phyloP scores from a whole-genome alignment of 805 yeast species.

The Saccharomycopsis javanensis region DNA sequence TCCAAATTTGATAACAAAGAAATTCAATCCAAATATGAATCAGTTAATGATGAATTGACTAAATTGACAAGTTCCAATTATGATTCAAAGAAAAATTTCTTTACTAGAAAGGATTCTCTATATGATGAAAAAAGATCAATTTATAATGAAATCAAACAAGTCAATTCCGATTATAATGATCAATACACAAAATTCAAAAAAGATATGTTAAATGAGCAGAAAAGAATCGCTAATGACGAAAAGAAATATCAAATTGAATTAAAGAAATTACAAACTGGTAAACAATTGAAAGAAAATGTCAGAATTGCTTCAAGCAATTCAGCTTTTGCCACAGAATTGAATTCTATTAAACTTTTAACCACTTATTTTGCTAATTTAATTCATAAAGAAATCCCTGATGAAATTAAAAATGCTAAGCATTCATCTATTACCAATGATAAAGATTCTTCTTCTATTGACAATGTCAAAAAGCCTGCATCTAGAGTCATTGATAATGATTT shows the following conservation, averaged over 20 bases:
- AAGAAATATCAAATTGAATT: conserved; percentile 36
- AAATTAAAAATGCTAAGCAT: conserved; percentile 40
- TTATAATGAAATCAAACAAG: conserved; percentile 55
- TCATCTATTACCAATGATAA: conserved; percentile 23
- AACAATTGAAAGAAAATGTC: conserved; percentile 60
- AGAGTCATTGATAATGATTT: conserved; percentile 55
- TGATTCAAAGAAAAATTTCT: conserved; percentile 56
- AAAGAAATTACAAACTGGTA: conserved; percentile 42
- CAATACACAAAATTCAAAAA: conserved; percentile 63
- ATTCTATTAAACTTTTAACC: conserved; percentile 63
- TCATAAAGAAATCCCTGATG: conserved; percentile 13
- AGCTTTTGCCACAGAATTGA: conserved; percentile 75
- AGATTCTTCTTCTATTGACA: conserved; percentile 25
- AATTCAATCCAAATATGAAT: conserved; percentile 57
- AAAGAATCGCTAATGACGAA: conserved; percentile 50
- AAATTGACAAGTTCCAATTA: conserved; percentile 55
- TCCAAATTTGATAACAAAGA: conserved; percentile 49
- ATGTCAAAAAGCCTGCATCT: conserved; percentile 23
- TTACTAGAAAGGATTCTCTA: conserved; percentile 55
- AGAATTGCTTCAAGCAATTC: conserved; percentile 64
- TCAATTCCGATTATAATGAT: conserved; percentile 65
- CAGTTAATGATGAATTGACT: conserved; percentile 59
- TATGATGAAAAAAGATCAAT: conserved; percentile 60
- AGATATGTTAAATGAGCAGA: conserved; percentile 63
- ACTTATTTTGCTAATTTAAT: conserved; percentile 36